Evolutionary conservation across 192 early-diverging fungal genomes (phyloP).

Genomic region (Rhizophagus clarus): DNA sequence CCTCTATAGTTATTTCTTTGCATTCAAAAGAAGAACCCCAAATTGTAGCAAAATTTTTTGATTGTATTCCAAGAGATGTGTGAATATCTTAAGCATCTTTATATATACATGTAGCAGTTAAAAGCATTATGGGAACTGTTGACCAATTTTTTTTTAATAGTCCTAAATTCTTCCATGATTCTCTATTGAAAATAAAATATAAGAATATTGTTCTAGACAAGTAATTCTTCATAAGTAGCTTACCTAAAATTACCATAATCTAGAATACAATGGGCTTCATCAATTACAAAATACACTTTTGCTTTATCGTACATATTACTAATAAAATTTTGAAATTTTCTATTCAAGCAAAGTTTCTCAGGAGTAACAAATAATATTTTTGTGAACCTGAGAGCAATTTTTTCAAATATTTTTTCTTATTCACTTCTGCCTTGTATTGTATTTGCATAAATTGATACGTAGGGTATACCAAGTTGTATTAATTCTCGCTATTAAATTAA

Average conservation of each 20-base stretch:
- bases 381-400: neutral
- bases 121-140: neutral
- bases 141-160: neutral
- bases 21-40: no score
- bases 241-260: neutral
- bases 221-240: neutral
- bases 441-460: neutral
- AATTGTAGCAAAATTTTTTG: no score
- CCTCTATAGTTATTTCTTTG: no score
- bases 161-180: neutral
- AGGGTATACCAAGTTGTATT: neutral
- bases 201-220: no score
- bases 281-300: neutral
- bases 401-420: slow-evolving; percentile 1
- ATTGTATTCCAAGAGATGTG: no score
- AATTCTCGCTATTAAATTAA: neutral
- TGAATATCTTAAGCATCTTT: no score
- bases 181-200: neutral
- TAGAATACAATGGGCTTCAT: neutral
- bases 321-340: neutral
- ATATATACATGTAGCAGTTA: neutral
- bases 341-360: neutral
- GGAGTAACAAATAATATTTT: neutral
- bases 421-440: neutral
- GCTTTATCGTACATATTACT: neutral